Base-by-base conservation (phyloP, 169 alveolate genomes). In the Plasmodium knowlesi region DNA sequence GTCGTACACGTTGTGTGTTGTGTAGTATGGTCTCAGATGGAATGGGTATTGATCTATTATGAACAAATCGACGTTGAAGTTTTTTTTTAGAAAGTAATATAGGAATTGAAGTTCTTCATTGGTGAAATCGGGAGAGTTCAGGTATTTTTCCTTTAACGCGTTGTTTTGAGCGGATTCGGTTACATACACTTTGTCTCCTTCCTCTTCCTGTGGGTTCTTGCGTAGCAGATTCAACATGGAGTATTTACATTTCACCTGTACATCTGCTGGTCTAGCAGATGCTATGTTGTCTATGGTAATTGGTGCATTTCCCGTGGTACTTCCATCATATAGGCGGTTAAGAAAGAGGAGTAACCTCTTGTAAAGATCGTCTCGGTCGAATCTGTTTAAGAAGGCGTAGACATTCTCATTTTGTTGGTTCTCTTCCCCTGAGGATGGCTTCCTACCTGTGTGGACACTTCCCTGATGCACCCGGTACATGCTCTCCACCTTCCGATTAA, bases 21-120 rank as follows among this genome's bases (percentile, higher is more conserved):
- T 85, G 70, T 85, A 85, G 80, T 73, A 85, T 10, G 93, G 93
- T 74, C 93, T 72, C 10, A 85, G 41, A 41, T 73, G 78, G 25
- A 54, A 28, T 30, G 93, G 93, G 41, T 85, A 85, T 25, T 85
- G 93, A 34, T 85, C 93, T 0, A 85, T 85, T 14, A 85, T 32
- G 67, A 85, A 85, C 39, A 85, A 10, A 53, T 85, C 93, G 5
- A 74, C 79, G 28, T 53, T 30, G 10, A 73, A 85, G 73, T 85
- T 73, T 32, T 74, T n/a, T 32, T 85, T 85, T 30, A 85, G 5
- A 74, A 85, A 85, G 39, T 50, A 12, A 28, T 85, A 61, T 73
- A 85, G 30, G 28, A 30, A 43, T 37, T 85, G 76, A 6, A 85
- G 50, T 46, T 85, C 85, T 14, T 85, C 93, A 34, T 85, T 85